These are phyloP conservation scores for Spencermartinsiella europaea DNA, from an alignment of 805 yeast species.

Conservation along the genomic window DNA sequence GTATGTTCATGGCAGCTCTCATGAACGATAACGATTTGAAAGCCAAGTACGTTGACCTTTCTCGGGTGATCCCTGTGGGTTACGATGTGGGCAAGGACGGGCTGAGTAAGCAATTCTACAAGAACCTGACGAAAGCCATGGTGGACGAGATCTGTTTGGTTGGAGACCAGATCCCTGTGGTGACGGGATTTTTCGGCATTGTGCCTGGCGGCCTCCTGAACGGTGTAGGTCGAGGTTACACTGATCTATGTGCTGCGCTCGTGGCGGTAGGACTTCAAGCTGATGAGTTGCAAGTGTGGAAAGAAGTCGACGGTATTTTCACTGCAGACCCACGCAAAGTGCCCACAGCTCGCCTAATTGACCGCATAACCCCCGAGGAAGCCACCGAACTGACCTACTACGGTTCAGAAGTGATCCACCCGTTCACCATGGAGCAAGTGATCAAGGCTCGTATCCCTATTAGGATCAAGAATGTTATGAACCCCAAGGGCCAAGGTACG, in stretches of 20 bases:
- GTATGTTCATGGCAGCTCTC: slow-evolving; percentile 81
- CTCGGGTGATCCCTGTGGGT: slow-evolving; percentile 62
- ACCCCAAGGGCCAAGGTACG: slow-evolving; percentile 91
- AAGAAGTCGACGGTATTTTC: slow-evolving; percentile 97
- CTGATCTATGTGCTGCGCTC: slow-evolving; percentile 95
- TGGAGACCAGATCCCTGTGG: slow-evolving; percentile 64
- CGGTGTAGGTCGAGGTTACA: slow-evolving; percentile 96
- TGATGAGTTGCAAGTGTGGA: slow-evolving; percentile 96
- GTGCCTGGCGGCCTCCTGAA: slow-evolving; percentile 94
- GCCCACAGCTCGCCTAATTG: slow-evolving; percentile 75
- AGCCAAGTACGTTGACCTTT: slow-evolving; percentile 74
- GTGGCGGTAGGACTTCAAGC: slow-evolving; percentile 90
- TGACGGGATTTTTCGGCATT: slow-evolving; percentile 92
- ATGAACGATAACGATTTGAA: slow-evolving; percentile 77
- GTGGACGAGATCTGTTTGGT: slow-evolving; percentile 40
- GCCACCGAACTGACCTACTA: slow-evolving; percentile 97
- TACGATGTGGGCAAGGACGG: slow-evolving; percentile 47
- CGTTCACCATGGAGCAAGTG: slow-evolving; percentile 98
- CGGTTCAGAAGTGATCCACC: slow-evolving; percentile 97
- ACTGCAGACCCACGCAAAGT: slow-evolving; percentile 98
- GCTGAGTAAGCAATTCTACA: slow-evolving; percentile 61
- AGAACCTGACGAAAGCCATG: slow-evolving; percentile 44
- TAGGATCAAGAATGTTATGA: slow-evolving; percentile 91
- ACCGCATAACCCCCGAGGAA: slow-evolving; percentile 94
- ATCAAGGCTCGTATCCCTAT: slow-evolving; percentile 94